phyloP scores from a whole-genome alignment of 2,329 filamentous ascomycete genomes.

The Bisporella sp. region DNA sequence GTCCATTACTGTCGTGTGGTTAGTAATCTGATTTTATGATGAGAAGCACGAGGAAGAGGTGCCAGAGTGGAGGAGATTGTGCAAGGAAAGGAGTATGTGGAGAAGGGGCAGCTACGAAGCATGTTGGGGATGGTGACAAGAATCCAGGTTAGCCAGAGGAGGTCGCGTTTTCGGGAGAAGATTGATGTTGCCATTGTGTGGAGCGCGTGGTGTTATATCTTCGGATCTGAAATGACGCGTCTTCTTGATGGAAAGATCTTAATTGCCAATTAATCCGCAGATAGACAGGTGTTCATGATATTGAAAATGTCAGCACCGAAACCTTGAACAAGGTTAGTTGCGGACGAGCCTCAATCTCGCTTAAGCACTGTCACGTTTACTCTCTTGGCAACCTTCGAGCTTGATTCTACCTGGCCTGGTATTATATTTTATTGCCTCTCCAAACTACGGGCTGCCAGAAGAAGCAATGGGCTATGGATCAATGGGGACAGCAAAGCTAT shows the following conservation, averaged over 20 bases:
- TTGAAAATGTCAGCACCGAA: neutral
- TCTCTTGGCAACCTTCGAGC: too few species aligned
- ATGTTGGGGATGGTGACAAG: conserved; percentile 53
- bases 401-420: neutral
- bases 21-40: neutral
- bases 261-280: neutral
- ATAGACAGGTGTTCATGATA: neutral
- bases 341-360: neutral
- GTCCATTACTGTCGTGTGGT: conserved; percentile 45
- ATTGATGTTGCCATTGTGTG: conserved; percentile 21
- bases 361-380: neutral
- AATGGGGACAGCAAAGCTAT: too few species aligned
- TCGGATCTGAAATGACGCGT: neutral
- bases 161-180: conserved; percentile 24
- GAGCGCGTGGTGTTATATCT: neutral
- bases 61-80: conserved; percentile 39
- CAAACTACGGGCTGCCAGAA: too few species aligned
- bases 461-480: too few species aligned
- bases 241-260: neutral
- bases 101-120: conserved; percentile 40
- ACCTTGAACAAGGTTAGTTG: neutral
- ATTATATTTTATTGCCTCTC: neutral
- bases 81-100: neutral
- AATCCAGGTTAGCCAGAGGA: conserved; percentile 52
- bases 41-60: neutral